Percentiles rank a stretch among this genome's conserved stretches.
Evolutionary conservation across 2,329 filamentous ascomycete species (phyloP).

Genomic region (Aspergillus neoniger): DNA sequence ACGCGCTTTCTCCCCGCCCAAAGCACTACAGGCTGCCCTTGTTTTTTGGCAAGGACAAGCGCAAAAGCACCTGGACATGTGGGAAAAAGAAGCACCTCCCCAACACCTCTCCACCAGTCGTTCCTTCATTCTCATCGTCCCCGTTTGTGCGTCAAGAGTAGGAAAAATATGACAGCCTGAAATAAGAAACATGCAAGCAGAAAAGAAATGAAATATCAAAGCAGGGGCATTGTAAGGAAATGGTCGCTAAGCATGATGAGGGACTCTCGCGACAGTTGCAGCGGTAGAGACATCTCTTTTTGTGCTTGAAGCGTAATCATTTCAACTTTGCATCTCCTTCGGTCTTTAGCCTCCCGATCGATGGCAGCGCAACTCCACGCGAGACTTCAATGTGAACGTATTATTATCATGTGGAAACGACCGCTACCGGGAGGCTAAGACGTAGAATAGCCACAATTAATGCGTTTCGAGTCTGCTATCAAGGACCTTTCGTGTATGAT

Average conservation of each 20-base stretch:
- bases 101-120: conserved; percentile 23
- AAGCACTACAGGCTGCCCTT: conserved; percentile 10
- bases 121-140: conserved; percentile 29
- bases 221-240: conserved; percentile 16
- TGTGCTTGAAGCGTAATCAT: conserved; percentile 27
- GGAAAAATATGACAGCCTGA: conserved; percentile 21
- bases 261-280: conserved; percentile 22
- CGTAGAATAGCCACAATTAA: conserved; percentile 39
- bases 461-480: conserved; percentile 34
- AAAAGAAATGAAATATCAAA: conserved; percentile 14
- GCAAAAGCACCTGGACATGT: conserved; percentile 17
- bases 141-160: conserved; percentile 32
- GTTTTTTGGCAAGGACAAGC: conserved; percentile 15
- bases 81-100: conserved; percentile 19
- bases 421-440: conserved; percentile 29
- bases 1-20: conserved; percentile 15
- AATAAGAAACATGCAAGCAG: conserved; percentile 16
- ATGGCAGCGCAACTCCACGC: conserved; percentile 8
- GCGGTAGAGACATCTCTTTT: conserved; percentile 21
- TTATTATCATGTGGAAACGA: conserved; percentile 20
- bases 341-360: conserved; percentile 28
- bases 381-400: conserved; percentile 11
- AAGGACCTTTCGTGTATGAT: conserved; percentile 22
- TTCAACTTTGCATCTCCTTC: conserved; percentile 38
- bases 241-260: conserved; percentile 11